Conservation (phyloP, 306 rosid genomes). For the Senna tora region DNA sequence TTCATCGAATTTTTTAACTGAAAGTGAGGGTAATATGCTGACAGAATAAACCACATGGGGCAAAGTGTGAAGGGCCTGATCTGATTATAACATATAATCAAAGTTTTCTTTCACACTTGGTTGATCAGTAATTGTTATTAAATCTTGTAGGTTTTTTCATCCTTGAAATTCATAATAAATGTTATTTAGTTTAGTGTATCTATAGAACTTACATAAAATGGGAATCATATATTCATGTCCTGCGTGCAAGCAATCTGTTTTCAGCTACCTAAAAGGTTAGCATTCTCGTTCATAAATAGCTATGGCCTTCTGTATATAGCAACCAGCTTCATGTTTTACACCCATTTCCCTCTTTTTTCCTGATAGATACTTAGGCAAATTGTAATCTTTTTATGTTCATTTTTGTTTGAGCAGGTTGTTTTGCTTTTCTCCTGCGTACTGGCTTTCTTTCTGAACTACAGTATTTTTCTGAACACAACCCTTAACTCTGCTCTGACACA, state of each 20-base stretch:
- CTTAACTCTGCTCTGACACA: slow-evolving; percentile 81
- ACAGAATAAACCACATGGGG: neutral
- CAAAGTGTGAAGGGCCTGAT: slow-evolving; percentile 4
- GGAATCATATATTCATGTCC: neutral
- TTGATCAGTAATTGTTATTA: slow-evolving; percentile 4
- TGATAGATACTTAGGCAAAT: neutral
- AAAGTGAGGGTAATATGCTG: slow-evolving; percentile 12
- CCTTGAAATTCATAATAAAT: neutral
- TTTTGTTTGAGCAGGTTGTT: slow-evolving; percentile 53
- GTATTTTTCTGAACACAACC: slow-evolving; percentile 84
- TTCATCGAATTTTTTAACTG: neutral
- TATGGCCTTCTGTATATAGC: neutral
- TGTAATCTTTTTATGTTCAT: slow-evolving; percentile 15
- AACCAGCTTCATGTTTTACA: neutral
- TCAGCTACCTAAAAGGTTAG: neutral
- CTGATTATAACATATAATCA: neutral
- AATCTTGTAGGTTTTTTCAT: neutral
- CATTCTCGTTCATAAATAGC: neutral
- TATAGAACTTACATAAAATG: slow-evolving; percentile 5
- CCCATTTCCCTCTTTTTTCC: slow-evolving; percentile 3
- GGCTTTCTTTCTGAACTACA: slow-evolving; percentile 85
- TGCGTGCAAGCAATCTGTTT: neutral
- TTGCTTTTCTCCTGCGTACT: slow-evolving; percentile 71
- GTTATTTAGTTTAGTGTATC: slow-evolving; percentile 3
- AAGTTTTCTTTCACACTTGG: slow-evolving; percentile 17